Conservation (phyloP, 805 yeast genomes). For the Candida ficus region DNA sequence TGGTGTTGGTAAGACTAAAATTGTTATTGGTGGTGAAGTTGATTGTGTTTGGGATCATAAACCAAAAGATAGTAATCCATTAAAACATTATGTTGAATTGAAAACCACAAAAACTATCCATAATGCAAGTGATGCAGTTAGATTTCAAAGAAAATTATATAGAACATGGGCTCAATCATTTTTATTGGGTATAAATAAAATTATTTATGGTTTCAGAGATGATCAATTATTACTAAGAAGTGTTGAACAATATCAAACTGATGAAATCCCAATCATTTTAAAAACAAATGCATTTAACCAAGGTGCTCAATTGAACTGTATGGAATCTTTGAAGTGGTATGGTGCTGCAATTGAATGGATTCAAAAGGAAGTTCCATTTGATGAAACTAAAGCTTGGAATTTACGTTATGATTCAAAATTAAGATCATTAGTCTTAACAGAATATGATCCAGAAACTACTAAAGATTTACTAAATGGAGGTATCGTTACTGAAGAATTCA, state of each 20-base stretch:
- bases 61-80: conserved; percentile 39
- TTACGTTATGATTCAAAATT: conserved; percentile 53
- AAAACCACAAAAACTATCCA: conserved; percentile 62
- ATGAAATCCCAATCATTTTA: conserved; percentile 67
- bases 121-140: conserved; percentile 50
- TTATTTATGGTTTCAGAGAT: conserved; percentile 85
- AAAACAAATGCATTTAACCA: conserved; percentile 43
- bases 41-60: conserved; percentile 86
- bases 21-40: conserved; percentile 83
- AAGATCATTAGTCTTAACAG: conserved; percentile 46
- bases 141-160: conserved; percentile 72
- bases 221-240: conserved; percentile 56
- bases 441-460: conserved; percentile 36
- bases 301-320: conserved; percentile 57
- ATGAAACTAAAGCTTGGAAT: conserved; percentile 47
- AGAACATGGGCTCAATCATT: conserved; percentile 93
- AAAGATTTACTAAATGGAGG: conserved; percentile 33
- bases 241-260: conserved; percentile 73
- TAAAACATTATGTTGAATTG: conserved; percentile 78
- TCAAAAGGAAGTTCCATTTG: conserved; percentile 45
- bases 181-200: conserved; percentile 73
- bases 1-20: conserved; percentile 68
- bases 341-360: conserved; percentile 84
- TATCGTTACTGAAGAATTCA: conserved; percentile 46
- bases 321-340: conserved; percentile 79